Percentiles rank a stretch among this genome's conserved stretches.
phyloP scores from a whole-genome alignment of 495 filamentous ascomycete species.

The Venustampulla echinocandica region DNA sequence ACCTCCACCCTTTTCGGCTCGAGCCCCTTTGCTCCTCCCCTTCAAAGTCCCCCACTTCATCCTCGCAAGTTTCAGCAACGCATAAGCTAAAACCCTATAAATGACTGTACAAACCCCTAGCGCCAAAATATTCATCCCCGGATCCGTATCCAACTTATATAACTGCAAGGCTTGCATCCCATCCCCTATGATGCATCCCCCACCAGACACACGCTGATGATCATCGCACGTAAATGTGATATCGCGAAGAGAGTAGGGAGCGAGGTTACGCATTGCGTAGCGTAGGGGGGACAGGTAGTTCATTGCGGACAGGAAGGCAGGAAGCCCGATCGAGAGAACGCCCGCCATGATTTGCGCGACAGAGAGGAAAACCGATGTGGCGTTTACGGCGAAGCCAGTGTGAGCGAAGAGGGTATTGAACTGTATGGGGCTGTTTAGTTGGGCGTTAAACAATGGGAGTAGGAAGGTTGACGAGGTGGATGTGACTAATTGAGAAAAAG shows the following conservation, averaged over 20 bases:
- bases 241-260: conserved; percentile 46
- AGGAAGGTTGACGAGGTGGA: not conserved
- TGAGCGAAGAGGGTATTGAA: conserved; percentile 69
- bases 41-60: conserved; percentile 29
- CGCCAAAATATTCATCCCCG: conserved; percentile 47
- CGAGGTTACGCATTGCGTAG: conserved; percentile 55
- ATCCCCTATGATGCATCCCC: conserved; percentile 49
- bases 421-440: conserved; percentile 4
- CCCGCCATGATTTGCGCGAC: conserved; percentile 61
- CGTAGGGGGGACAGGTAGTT: conserved; percentile 65
- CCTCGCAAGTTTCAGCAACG: conserved; percentile 42
- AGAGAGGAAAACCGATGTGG: conserved; percentile 53
- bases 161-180: conserved; percentile 55
- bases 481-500: not conserved
- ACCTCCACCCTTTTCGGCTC: not conserved
- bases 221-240: conserved; percentile 52
- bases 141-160: conserved; percentile 51
- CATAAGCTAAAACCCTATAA: conserved; percentile 58
- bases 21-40: not conserved
- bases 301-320: conserved; percentile 52
- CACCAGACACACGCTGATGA: conserved; percentile 43
- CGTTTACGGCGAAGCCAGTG: conserved; percentile 64
- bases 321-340: conserved; percentile 57
- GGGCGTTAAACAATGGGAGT: not conserved
- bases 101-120: conserved; percentile 49